A percentile compares a stretch with the other conserved stretches of the same genome.
Conservation (phyloP, 345 rosid species). For the Chamaenerion angustifolium region DNA sequence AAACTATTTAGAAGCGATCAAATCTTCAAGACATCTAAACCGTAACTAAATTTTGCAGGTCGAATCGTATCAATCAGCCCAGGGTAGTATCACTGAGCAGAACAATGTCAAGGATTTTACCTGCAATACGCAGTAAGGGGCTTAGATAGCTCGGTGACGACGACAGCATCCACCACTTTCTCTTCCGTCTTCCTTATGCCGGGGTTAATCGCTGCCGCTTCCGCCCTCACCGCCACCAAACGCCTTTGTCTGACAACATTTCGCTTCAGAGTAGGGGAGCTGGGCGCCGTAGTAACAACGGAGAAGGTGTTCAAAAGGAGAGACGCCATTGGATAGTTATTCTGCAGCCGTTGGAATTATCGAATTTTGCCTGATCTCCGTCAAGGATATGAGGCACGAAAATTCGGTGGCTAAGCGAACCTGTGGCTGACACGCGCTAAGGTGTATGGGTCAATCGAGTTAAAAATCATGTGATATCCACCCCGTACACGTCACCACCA, state of each 20-base stretch:
- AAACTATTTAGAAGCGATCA: too few species aligned
- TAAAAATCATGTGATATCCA: too few species aligned
- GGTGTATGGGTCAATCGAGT: too few species aligned
- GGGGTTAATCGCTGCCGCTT: slow-evolving; percentile 52
- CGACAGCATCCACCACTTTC: slow-evolving; percentile 72
- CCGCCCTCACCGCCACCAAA: slow-evolving; percentile 47
- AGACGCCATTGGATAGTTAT: not conserved
- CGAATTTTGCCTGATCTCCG: too few species aligned
- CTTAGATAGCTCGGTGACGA: slow-evolving; percentile 64
- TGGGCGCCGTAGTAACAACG: not conserved
- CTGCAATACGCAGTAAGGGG: slow-evolving; percentile 80
- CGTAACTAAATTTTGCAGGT: too few species aligned
- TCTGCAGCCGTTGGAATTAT: not conserved
- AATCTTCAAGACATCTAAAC: too few species aligned
- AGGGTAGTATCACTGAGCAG: not conserved
- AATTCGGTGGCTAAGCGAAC: not conserved
- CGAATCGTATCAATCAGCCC: too few species aligned
- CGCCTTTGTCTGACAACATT: slow-evolving; percentile 17
- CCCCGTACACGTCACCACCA: too few species aligned
- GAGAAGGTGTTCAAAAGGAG: not conserved
- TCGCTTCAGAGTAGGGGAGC: not conserved
- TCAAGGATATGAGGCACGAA: not conserved
- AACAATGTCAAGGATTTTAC: slow-evolving; percentile 14
- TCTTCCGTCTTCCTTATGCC: slow-evolving; percentile 74
- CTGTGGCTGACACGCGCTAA: too few species aligned